Base-by-base conservation (phyloP, 1,284 basidiomycete genomes). In the Erythrobasidium hasegawianum region DNA sequence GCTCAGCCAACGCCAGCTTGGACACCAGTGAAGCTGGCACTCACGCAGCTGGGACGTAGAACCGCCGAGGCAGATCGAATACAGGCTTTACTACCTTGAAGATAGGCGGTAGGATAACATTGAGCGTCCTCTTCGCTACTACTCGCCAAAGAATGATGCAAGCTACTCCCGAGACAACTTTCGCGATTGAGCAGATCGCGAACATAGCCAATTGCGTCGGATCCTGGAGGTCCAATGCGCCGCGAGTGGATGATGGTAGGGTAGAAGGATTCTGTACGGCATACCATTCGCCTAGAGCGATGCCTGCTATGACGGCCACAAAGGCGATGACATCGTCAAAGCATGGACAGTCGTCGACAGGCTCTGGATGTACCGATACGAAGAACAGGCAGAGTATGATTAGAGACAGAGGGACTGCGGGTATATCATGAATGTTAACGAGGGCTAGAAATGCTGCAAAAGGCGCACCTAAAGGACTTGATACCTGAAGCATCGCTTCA, bases 281-380 rank as follows among this genome's bases (percentile, higher is more conserved):
- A 47, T 52, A 57, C 86, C 89, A 92, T 58, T 84, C 80, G 0
- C 85, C 85, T 0, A 93, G 75, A 22, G 85, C 80, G n/a, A 83
- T 80, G 20, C 95, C 95, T 59, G 89, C 81, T 14, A 90, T 82
- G 49, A 94, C 92, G 10, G 89, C 87, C 22, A 90, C 79, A 72
- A 95, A 89, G 0, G 95, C 93, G 61, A 97, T 95, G 3, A 93
- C 90, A 74, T 98, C 95, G 77, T 97, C 95, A 77, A 97, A 98
- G 78, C 95, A 97, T 0, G 95, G 96, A 74, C 95, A 97, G 75
- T 96, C 91, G 68, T 97, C 93, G 0, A 96, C 72, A 4, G 80
- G 78, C 74, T 93, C 88, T 0, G 94, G 93, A 76, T 97, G 94
- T 69, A 79, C 87, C 83, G 75, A 92, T 4, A 96, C 87, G 49